phyloP scores from a whole-genome alignment of 768 basidiomycete species.

The Trametes elegans region DNA sequence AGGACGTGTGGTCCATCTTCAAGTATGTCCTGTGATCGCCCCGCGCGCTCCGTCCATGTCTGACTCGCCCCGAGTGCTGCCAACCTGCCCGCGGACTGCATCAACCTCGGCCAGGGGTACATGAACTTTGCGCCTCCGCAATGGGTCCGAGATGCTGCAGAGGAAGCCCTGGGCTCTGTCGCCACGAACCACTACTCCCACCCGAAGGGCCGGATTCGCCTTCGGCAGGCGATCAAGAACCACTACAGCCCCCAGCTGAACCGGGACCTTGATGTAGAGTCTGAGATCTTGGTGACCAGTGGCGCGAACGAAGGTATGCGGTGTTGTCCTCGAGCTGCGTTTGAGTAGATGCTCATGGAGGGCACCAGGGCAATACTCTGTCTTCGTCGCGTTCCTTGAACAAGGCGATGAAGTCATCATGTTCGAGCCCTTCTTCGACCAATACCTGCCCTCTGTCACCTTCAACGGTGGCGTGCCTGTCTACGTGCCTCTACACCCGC shows the following conservation, averaged over 20 bases:
- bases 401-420: constrained; percentile 96
- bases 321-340: background rate
- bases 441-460: constrained; percentile 88
- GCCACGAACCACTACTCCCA: constrained; percentile 86
- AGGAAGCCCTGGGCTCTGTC: constrained; percentile 60
- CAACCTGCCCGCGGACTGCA: constrained; percentile 87
- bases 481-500: constrained; percentile 93
- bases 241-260: constrained; percentile 70
- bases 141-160: constrained; percentile 76
- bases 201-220: constrained; percentile 82
- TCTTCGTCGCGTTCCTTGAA: constrained; percentile 89
- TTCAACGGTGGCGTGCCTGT: constrained; percentile 94
- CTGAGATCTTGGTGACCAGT: constrained; percentile 91
- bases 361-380: constrained; percentile 82
- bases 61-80: constrained; percentile 52
- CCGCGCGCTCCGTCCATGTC: background rate
- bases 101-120: constrained; percentile 90
- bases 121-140: constrained; percentile 89
- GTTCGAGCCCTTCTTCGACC: constrained; percentile 98
- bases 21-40: constrained; percentile 47
- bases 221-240: constrained; percentile 82
- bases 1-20: constrained; percentile 92
- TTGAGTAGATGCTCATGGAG: background rate
- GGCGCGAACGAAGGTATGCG: constrained; percentile 93
- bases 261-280: constrained; percentile 75